Conservation (phyloP, 164 flowering plant genomes). For the Chimonanthus salicifolius region DNA sequence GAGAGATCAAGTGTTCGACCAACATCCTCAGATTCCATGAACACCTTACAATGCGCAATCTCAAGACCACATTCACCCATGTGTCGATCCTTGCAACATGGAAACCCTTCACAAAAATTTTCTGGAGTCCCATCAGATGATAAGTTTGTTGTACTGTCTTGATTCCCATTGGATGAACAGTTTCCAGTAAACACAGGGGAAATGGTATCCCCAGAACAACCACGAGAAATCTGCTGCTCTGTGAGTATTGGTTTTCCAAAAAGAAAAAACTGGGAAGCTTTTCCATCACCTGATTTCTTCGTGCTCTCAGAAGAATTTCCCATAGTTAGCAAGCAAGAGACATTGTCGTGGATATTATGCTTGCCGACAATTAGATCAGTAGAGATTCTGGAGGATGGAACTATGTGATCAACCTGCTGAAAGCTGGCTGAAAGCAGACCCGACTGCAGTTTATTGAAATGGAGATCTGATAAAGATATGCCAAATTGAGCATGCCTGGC, state of each 20-base stretch:
- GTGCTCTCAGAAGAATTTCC: conserved; percentile 43
- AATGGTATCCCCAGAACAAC: conserved; percentile 35
- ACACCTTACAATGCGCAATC: conserved; percentile 70
- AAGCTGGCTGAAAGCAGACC: conserved; percentile 45
- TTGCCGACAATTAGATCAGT: conserved; percentile 19
- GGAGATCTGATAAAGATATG: conserved; percentile 65
- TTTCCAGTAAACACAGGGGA: conserved; percentile 28
- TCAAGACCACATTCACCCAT: conserved; percentile 33
- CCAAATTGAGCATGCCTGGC: conserved; percentile 99
- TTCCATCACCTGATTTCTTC: conserved; percentile 38
- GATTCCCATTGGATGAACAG: conserved; percentile 37
- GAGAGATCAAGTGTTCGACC: conserved; percentile 81
- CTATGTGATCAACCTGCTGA: conserved; percentile 29
- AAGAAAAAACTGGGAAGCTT: conserved; percentile 60
- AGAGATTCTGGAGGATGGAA: conserved; percentile 29
- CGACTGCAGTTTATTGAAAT: conserved; percentile 52
- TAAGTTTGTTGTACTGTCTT: conserved; percentile 21
- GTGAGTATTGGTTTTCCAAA: conserved; percentile 88
- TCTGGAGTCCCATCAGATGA: conserved; percentile 27
- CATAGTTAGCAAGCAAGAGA: conserved; percentile 74
- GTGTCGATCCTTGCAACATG: conserved; percentile 26
- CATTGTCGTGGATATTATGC: conserved; percentile 32
- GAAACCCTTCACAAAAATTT: conserved; percentile 25
- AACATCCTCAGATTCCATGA: conserved; percentile 72
- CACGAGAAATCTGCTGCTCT: conserved; percentile 62